Percentiles rank a stretch among this genome's conserved stretches.
Evolutionary conservation across 768 basidiomycete genomes (phyloP).

Genomic region (Boletus barrowsii): DNA sequence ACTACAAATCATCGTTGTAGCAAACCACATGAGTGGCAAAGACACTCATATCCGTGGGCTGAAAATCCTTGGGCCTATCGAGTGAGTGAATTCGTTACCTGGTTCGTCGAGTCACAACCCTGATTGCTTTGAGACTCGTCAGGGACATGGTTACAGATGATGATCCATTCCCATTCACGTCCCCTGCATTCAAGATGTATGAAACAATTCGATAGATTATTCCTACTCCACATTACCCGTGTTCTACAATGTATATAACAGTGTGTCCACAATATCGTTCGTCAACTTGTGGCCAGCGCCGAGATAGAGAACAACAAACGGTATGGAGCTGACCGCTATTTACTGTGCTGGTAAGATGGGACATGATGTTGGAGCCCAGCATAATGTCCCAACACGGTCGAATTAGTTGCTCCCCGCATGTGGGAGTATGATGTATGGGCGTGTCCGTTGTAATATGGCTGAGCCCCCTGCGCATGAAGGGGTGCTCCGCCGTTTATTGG

Average conservation of each 20-base stretch:
- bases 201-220: constrained; percentile 63
- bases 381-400: constrained; percentile 23
- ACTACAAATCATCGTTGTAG: constrained; percentile 83
- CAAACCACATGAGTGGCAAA: constrained; percentile 98
- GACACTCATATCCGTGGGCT: constrained; percentile 97
- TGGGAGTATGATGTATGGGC: constrained; percentile 28
- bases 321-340: constrained; percentile 12
- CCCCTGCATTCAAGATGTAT: constrained; percentile 68
- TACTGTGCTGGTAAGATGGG: constrained; percentile 29
- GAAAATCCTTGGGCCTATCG: constrained; percentile 78
- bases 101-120: neutral
- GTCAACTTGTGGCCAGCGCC: neutral
- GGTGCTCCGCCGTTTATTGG: constrained; percentile 17
- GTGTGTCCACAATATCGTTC: constrained; percentile 12
- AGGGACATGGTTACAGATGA: constrained; percentile 51
- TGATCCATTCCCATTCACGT: constrained; percentile 71
- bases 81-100: constrained; percentile 44
- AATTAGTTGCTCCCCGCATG: constrained; percentile 20
- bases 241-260: constrained; percentile 26
- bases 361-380: constrained; percentile 28
- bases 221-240: constrained; percentile 22
- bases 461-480: constrained; percentile 18
- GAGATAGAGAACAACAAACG: neutral
- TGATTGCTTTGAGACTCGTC: constrained; percentile 1
- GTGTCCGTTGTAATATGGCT: constrained; percentile 28